Conservation (phyloP, 306 rosid species). For the Elaeagnus macrophylla region DNA sequence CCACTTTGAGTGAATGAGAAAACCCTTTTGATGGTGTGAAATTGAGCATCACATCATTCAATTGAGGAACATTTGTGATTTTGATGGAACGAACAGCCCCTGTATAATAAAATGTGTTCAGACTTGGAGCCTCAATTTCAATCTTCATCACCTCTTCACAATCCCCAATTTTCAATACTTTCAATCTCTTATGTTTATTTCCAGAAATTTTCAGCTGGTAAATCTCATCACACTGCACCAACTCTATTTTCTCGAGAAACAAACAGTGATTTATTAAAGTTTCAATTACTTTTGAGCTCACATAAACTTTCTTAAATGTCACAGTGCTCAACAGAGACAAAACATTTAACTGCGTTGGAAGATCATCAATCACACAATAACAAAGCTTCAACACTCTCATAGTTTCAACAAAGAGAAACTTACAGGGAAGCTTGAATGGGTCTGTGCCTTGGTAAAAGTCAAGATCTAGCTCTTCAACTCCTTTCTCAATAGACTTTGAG, state of each 20-base stretch:
- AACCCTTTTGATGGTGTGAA: not conserved
- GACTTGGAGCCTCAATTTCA: conserved; percentile 19
- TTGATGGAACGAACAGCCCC: not conserved
- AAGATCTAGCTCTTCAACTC: conserved; percentile 17
- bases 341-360: not conserved
- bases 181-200: not conserved
- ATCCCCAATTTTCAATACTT: conserved; percentile 8
- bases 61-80: not conserved
- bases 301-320: not conserved
- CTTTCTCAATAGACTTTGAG: not conserved
- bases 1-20: not conserved
- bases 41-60: conserved; percentile 19
- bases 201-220: not conserved
- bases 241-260: conserved; percentile 13
- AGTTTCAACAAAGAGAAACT: not conserved
- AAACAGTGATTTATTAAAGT: not conserved
- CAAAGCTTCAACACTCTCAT: conserved; percentile 7
- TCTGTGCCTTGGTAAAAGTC: not conserved
- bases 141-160: not conserved
- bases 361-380: not conserved
- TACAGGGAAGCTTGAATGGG: not conserved
- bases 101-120: conserved; percentile 5
- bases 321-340: not conserved
- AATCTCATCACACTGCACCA: conserved; percentile 5
- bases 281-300: not conserved